Evolutionary conservation across 805 yeast species (phyloP), one percentile per base, ranked within the genome.

Genomic region (Spathaspora boniae): DNA sequence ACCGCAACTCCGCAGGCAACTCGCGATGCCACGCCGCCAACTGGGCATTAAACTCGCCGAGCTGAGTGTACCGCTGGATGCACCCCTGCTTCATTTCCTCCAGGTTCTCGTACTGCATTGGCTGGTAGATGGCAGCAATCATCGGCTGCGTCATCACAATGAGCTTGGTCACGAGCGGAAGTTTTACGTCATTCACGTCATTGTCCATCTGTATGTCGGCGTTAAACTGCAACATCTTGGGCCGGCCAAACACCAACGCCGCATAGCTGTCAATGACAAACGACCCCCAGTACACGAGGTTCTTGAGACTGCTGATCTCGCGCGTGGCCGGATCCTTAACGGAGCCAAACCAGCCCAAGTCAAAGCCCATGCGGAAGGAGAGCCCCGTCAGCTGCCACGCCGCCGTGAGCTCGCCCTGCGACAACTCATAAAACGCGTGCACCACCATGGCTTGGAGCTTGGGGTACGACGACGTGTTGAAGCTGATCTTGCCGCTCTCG

Each of bases 291-390:
- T 22, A 34, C 15, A 18, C 15, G 8, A 28, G 18, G 15, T 17
- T 27, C 15, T 29, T 34, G 5, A 34, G 16, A n/a, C 30, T 17
- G 9, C 14, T 15, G 11, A 34, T 21, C 9, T 11, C 38, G 9
- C 17, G 21, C 15, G 29, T 26, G 9, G 20, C 16, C 9, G 14
- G 11, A 5, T 28, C 29, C 9, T 29, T 28, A n/a, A 19, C 17
- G 8, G 23, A 28, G 26, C 30, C 32, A 29, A 26, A 19, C 16
- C 29, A 29, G 6, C 38, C 38, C 6, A 34, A 17, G n/a, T 29
- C 38, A n/a, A 29, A 22, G 2, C 38, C 38, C 38, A 34, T 34
- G 14, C 38, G 21, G 26, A 34, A 29, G 7, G 38, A 28, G 18
- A 34, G 12, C 14, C 38, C 38, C 3, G 33, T 20, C 12, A 34